Conservation (phyloP, 495 filamentous ascomycete genomes). For the Neurospora sp. region DNA sequence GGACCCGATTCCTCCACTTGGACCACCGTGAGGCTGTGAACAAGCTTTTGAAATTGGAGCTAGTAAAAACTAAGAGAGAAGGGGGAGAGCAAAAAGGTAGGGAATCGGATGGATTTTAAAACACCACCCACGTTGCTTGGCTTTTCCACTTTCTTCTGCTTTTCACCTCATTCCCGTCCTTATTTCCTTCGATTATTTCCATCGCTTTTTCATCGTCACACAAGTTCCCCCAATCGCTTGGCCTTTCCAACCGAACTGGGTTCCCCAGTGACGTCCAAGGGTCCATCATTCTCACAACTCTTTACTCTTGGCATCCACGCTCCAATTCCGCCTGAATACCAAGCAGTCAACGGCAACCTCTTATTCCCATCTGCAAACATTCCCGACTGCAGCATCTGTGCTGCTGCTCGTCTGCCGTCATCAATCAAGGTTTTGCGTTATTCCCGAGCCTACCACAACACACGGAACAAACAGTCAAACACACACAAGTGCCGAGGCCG, state of each 20-base stretch:
- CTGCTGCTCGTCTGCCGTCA: background rate
- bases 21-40: background rate
- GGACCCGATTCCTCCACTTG: background rate
- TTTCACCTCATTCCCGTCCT: background rate
- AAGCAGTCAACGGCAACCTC: background rate
- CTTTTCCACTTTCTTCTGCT: background rate
- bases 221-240: background rate
- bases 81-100: background rate
- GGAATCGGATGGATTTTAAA: background rate
- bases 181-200: slow-evolving; percentile 1
- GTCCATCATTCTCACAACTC: background rate
- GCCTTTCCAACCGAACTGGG: background rate
- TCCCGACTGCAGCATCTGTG: background rate
- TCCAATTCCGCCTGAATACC: background rate
- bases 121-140: background rate
- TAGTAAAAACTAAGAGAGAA: background rate
- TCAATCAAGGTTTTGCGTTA: background rate
- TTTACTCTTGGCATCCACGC: background rate
- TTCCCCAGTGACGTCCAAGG: background rate
- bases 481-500: background rate
- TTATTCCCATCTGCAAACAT: background rate
- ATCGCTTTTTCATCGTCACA: background rate
- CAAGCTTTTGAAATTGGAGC: background rate
- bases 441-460: background rate
- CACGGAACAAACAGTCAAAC: background rate